Conservation (phyloP, 495 filamentous ascomycete genomes). For the Staphylotrichum longicolle region DNA sequence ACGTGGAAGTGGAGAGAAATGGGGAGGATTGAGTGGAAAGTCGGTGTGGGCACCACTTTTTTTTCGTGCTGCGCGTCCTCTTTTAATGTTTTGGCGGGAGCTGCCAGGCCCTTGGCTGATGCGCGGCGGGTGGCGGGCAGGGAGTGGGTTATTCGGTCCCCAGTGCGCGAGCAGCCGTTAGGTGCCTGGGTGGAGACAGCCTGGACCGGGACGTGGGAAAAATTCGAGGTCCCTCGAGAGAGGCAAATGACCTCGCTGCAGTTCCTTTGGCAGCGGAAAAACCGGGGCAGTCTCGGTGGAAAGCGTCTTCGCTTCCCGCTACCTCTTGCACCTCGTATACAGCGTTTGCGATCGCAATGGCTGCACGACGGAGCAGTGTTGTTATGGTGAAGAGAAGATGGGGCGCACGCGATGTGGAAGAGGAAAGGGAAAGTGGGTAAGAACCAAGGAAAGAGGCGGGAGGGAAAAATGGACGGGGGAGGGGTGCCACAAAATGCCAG, state of each 20-base stretch:
- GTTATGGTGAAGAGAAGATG: slow-evolving; percentile 17
- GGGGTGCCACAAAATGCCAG: slow-evolving; percentile 21
- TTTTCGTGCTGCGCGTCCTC: slow-evolving; percentile 33
- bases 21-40: slow-evolving; percentile 37
- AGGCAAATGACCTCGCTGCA: slow-evolving; percentile 5
- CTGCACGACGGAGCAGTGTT: slow-evolving; percentile 7
- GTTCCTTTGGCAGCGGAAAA: neutral
- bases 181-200: slow-evolving; percentile 23
- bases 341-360: slow-evolving; percentile 2
- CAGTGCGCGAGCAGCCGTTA: slow-evolving; percentile 29
- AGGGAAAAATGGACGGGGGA: slow-evolving; percentile 22
- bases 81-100: slow-evolving; percentile 31
- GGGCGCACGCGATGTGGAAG: slow-evolving; percentile 20
- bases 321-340: neutral
- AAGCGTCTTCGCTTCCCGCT: slow-evolving; percentile 13
- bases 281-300: slow-evolving; percentile 14
- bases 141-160: slow-evolving; percentile 23
- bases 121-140: slow-evolving; percentile 28
- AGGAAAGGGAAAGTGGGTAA: slow-evolving; percentile 31
- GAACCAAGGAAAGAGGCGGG: slow-evolving; percentile 23
- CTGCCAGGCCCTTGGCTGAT: slow-evolving; percentile 36
- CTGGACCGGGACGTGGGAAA: slow-evolving; percentile 25
- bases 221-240: slow-evolving; percentile 18
- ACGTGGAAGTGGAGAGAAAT: slow-evolving; percentile 41
- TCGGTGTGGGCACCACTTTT: slow-evolving; percentile 34